A percentile compares a stretch with the other conserved stretches of the same genome.
Evolutionary conservation across 371 early-diverging fungal genomes (phyloP).

Genomic region (Rhizopus sp.): DNA sequence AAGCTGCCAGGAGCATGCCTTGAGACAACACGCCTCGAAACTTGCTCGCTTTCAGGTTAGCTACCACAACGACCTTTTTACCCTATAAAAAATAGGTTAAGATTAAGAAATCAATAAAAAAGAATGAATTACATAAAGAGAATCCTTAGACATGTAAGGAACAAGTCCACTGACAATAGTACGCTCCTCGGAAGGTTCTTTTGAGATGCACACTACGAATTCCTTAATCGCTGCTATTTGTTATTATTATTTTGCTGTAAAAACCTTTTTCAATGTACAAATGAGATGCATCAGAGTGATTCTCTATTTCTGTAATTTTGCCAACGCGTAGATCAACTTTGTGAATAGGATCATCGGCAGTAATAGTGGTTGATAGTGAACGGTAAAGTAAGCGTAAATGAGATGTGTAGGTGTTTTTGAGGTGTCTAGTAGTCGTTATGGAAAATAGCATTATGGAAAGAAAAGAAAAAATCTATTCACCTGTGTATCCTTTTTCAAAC

Average conservation of each 20-base stretch:
- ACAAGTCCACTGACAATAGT: constrained; percentile 82
- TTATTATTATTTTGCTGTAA: background rate
- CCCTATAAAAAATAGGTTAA: constrained; percentile 18
- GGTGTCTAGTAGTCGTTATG: too few relatives aligned
- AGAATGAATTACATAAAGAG: constrained; percentile 31
- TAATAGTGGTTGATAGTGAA: constrained; percentile 7
- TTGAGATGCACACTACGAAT: constrained; percentile 61
- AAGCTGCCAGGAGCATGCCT: constrained; percentile 64
- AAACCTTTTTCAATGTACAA: constrained; percentile 77
- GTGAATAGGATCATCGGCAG: constrained; percentile 50
- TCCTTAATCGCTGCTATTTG: too few relatives aligned
- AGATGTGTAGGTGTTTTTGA: too few relatives aligned
- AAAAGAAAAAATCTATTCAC: too few relatives aligned
- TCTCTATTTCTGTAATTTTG: constrained; percentile 61
- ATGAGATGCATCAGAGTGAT: constrained; percentile 73
- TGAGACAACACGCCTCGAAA: constrained; percentile 61
- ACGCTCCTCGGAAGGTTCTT: constrained; percentile 50
- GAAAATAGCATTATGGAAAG: too few relatives aligned
- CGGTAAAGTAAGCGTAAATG: too few relatives aligned
- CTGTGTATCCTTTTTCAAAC: too few relatives aligned
- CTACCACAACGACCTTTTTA: constrained; percentile 55
- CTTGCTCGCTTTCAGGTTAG: constrained; percentile 62
- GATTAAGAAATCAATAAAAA: too few relatives aligned
- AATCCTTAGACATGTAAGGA: constrained; percentile 54
- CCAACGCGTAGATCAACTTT: constrained; percentile 79